Evolutionary conservation across 2,329 filamentous ascomycete genomes (phyloP), one percentile per base, ranked within the genome.

Genomic region (Pyrenophora seminiperda): DNA sequence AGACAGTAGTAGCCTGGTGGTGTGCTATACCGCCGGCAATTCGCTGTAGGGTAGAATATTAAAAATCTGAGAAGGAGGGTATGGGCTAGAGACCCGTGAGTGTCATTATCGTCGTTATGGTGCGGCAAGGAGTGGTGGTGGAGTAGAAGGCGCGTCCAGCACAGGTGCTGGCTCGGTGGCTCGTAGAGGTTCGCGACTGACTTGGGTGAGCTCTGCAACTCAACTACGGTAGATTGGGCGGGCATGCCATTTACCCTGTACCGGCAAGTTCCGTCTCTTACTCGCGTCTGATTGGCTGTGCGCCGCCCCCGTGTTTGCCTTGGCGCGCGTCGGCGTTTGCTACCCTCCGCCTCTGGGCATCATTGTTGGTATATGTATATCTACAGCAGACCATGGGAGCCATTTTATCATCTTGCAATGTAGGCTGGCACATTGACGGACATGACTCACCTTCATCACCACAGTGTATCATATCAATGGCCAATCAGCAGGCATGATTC

Each of bases 91-190:
- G 7, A 32, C 56, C 61, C 63, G 56, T 44, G 18, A n/a, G 36
- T 45, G 55, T 60, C 65, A 67, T 69, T 65, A 67, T 54, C 62
- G 59, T 66, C 63, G 60, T 68, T 62, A 67, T 40, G 53, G 44
- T 47, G 43, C 51, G 62, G 63, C 51, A 51, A 59, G 56, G 52
- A 50, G 27, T 53, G 46, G 58, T 62, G 54, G 62, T 54, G 54
- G 61, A 55, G 33, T 50, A 46, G 52, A 55, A 55, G 62, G 61
- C 65, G 66, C 65, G 66, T 68, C 63, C 59, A 61, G 62, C 65
- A 54, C 65, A 54, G 55, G 51, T 56, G 56, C 58, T 63, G 62
- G 56, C 7, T 27, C 9, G 56, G 56, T 63, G 62, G 56, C 7
- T 27, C 9, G 24, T 51, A 49, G 59, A 47, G 58, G 55, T 58